Base-by-base conservation (phyloP, 176 grass and related monocot species). In the Oryza punctata region DNA sequence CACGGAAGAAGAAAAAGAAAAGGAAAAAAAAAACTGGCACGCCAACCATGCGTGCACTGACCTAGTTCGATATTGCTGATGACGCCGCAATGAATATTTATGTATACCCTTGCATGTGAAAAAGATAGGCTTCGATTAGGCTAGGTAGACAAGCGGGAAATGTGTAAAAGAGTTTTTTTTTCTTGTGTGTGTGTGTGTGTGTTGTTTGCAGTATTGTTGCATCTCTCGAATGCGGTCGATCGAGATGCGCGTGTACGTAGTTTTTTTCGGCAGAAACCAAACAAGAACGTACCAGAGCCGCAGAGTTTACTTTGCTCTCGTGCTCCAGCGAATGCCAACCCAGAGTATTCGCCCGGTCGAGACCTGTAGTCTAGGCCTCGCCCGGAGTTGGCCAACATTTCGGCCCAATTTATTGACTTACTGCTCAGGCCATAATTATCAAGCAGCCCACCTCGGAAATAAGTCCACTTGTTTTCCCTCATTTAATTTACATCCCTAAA, bases 41-140 rank as follows among this genome's bases (percentile, higher is more conserved):
- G 28, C 40, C 21, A 8, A 78, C 6, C n/a, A 38, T 83, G 60
- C 68, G 28, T 83, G 60, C 67, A 69, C 79, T 90, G n/a, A 82
- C 79, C n/a, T 79, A 75, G 21, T 24, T 24, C n/a, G 57, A 61
- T 10, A 24, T 61, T 61, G 57, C 57, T 3, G 57, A 90, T 61
- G 57, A 90, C 18, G 38, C 69, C 84, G 79, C 61, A 68, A 57
- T 21, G 16, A 19, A 57, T 57, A 21, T 50, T 29, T 67, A 60
- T 69, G 63, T 14, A 54, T 63, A 64, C 73, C 19, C 26, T 46
- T 73, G 63, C 78, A 16, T 75, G 57, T n/a, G 7, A 24, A n/a
- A n/a, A 1, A 1, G 57, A 1, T 61, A 61, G 7, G 33, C 29
- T 19, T 10, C n/a, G 61, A 28, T 45, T 35, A 35, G 33, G 25